Evolutionary conservation across 1,284 basidiomycete genomes (phyloP).

Genomic region (Ustilago trichophora): DNA sequence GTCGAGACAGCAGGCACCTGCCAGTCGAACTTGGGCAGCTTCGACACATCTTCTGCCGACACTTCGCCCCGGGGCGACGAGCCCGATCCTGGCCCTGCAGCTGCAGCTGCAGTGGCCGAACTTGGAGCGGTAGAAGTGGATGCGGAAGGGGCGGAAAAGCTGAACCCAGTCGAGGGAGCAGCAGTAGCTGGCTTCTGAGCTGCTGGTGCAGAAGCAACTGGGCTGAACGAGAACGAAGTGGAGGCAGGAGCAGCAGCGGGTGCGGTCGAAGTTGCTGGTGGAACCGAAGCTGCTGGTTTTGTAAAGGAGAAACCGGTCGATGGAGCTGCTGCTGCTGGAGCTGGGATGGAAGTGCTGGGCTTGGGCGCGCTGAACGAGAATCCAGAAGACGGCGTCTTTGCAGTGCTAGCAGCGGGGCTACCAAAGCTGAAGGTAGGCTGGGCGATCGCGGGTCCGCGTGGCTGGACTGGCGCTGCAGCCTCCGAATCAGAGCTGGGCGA

Average conservation of each 20-base stretch:
- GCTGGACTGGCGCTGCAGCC: slow-evolving; percentile 5
- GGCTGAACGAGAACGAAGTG: slow-evolving; percentile 25
- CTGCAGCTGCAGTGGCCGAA: neutral
- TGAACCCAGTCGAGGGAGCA: slow-evolving; percentile 15
- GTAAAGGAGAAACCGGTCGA: slow-evolving; percentile 20
- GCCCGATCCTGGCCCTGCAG: neutral
- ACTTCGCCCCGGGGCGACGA: slow-evolving; percentile 20
- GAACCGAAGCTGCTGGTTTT: slow-evolving; percentile 9
- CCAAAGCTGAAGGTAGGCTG: slow-evolving; percentile 33
- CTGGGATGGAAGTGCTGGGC: slow-evolving; percentile 3
- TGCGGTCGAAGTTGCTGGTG: neutral
- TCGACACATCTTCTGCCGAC: slow-evolving; percentile 15
- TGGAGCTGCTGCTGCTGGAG: slow-evolving; percentile 1
- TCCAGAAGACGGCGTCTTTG: slow-evolving; percentile 15
- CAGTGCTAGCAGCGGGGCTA: slow-evolving; percentile 3
- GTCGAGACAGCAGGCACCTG: slow-evolving; percentile 4
- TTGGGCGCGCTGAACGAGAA: slow-evolving; percentile 37
- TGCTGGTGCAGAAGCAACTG: slow-evolving; percentile 8
- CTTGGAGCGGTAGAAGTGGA: neutral
- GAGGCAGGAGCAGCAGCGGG: neutral
- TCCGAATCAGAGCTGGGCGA: slow-evolving; percentile 50
- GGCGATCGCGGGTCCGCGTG: slow-evolving; percentile 8
- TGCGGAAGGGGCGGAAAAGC: slow-evolving; percentile 15
- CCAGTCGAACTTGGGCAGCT: slow-evolving; percentile 32
- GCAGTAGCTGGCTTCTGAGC: slow-evolving; percentile 3